These are phyloP conservation scores for Thelonectria discophora DNA, from an alignment of 2,329 filamentous ascomycete genomes.

Conservation along the genomic window DNA sequence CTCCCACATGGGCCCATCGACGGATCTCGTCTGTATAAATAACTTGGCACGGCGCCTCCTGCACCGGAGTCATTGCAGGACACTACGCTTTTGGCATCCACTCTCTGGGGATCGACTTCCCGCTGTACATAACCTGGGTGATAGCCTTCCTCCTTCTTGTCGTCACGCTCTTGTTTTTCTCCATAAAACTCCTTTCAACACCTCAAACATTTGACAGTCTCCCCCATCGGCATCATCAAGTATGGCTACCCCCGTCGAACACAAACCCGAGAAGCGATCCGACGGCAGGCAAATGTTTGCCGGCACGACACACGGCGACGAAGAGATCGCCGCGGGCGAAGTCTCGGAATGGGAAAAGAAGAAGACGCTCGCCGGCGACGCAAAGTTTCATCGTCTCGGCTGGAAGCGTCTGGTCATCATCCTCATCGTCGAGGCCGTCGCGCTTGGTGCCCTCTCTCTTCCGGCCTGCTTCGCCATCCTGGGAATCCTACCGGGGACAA, in stretches of 20 bases:
- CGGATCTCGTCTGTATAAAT: slow-evolving; percentile 8
- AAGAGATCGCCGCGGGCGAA: slow-evolving; percentile 23
- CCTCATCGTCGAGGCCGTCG: slow-evolving; percentile 26
- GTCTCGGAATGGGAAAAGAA: slow-evolving; percentile 27
- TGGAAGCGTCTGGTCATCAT: slow-evolving; percentile 26
- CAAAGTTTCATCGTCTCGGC: slow-evolving; percentile 25
- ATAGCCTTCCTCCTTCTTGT: not conserved
- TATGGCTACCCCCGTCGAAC: slow-evolving; percentile 14
- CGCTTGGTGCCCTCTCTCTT: slow-evolving; percentile 21
- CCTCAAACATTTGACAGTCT: not conserved
- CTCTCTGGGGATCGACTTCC: not conserved
- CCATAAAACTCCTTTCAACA: not conserved
- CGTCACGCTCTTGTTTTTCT: not conserved
- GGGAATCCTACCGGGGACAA: slow-evolving; percentile 9
- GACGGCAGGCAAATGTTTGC: slow-evolving; percentile 16
- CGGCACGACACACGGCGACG: not conserved
- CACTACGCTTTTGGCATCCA: not conserved
- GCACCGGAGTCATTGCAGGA: slow-evolving; percentile 8
- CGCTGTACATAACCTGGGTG: slow-evolving; percentile 1
- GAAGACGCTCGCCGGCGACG: slow-evolving; percentile 23
- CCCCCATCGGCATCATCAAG: not conserved
- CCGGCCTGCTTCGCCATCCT: slow-evolving; percentile 22
- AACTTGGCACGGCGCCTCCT: slow-evolving; percentile 19
- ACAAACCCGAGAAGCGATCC: slow-evolving; percentile 10
- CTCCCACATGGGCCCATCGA: slow-evolving; percentile 1